These are phyloP conservation scores for Claviceps sp. DNA, from an alignment of 2,329 filamentous ascomycete species.

Conservation along the genomic window DNA sequence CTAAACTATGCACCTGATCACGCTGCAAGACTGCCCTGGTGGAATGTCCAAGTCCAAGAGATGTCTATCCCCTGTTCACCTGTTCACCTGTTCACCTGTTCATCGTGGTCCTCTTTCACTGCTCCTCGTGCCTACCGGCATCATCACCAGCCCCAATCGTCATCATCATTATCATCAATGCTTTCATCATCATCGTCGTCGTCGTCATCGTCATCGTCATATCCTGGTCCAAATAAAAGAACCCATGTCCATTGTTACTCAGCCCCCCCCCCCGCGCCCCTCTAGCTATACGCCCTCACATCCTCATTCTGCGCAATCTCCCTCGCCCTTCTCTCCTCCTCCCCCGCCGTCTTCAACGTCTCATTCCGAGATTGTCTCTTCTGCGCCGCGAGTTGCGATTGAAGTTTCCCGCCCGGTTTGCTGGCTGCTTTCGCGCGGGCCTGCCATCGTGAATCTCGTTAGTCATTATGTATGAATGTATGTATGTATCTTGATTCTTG, in stretches of 20 bases:
- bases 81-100: too few species aligned
- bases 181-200: background rate
- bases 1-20: too few species aligned
- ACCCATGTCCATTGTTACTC: background rate
- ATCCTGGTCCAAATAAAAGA: background rate
- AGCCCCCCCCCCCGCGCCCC: background rate
- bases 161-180: background rate
- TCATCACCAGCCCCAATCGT: background rate
- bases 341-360: slow-evolving; percentile 54
- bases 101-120: too few species aligned
- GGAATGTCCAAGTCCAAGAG: too few species aligned
- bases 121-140: background rate
- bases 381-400: slow-evolving; percentile 58
- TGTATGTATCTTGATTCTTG: too few species aligned
- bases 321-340: slow-evolving; percentile 49
- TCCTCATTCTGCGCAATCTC: slow-evolving; percentile 49
- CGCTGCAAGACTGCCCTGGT: too few species aligned
- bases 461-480: too few species aligned
- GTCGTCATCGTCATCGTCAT: background rate
- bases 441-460: slow-evolving; percentile 23
- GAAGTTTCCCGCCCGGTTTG: slow-evolving; percentile 49
- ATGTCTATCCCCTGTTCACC: too few species aligned
- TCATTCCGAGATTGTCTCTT: slow-evolving; percentile 58
- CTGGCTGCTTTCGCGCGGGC: slow-evolving; percentile 49
- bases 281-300: slow-evolving; percentile 22